These are phyloP conservation scores for Fusarium nisikadoi DNA, from an alignment of 2,329 filamentous ascomycete genomes.

Conservation along the genomic window DNA sequence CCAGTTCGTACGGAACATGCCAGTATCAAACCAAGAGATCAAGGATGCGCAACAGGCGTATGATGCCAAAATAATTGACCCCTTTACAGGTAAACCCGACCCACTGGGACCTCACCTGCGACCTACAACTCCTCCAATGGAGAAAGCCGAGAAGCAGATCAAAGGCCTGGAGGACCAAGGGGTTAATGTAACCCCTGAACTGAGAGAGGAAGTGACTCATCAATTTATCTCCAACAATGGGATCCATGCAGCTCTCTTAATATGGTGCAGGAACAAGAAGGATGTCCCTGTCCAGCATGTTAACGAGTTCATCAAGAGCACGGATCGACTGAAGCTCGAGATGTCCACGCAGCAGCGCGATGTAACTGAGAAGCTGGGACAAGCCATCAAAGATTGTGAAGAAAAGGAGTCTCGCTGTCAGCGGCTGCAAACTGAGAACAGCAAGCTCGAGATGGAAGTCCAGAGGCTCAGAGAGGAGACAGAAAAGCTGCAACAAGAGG, in stretches of 20 bases:
- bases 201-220: constrained; percentile 16
- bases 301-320: constrained; percentile 12
- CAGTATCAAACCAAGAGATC: constrained; percentile 10
- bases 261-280: constrained; percentile 9
- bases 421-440: not conserved
- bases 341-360: constrained; percentile 6
- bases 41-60: not conserved
- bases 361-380: not conserved
- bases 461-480: not conserved
- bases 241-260: constrained; percentile 12
- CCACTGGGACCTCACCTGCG: constrained; percentile 20
- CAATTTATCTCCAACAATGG: constrained; percentile 16
- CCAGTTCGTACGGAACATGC: constrained; percentile 8
- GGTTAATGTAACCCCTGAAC: not conserved
- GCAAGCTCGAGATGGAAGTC: not conserved
- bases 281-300: constrained; percentile 18
- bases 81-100: not conserved
- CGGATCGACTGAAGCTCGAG: constrained; percentile 26
- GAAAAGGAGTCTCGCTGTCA: not conserved
- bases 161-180: constrained; percentile 10
- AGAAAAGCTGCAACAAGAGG: not conserved
- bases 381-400: not conserved
- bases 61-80: not conserved
- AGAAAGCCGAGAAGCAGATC: constrained; percentile 15
- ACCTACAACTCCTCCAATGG: constrained; percentile 24